Evolutionary conservation across 108 stramenopile genomes (phyloP).

Genomic region (Conticribra guillardii): DNA sequence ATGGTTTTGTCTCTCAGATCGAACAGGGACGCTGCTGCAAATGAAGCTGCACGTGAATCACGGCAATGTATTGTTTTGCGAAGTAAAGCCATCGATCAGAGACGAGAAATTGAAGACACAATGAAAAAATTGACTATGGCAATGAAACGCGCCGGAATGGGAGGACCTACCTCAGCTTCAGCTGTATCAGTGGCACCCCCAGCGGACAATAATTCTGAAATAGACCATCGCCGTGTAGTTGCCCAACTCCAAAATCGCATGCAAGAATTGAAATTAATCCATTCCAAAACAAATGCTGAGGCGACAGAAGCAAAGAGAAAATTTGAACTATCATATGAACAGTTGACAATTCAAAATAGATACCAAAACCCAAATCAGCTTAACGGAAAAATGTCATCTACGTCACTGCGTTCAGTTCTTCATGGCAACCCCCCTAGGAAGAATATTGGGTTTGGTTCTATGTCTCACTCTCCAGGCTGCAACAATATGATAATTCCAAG

Average conservation of each 20-base stretch:
- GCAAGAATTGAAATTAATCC: conserved; percentile 16
- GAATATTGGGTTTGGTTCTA: conserved; percentile 12
- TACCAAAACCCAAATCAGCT: conserved; percentile 32
- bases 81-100: conserved; percentile 8
- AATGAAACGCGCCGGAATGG: conserved; percentile 3
- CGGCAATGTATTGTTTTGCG: conserved; percentile 10
- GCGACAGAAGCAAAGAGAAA: conserved; percentile 28
- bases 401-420: conserved; percentile 18
- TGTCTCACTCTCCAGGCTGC: background rate
- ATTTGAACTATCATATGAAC: background rate
- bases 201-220: conserved; percentile 7
- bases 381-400: conserved; percentile 11
- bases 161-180: conserved; percentile 5
- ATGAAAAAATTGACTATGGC: background rate
- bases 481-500: conserved; percentile 27
- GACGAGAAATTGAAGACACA: conserved; percentile 8
- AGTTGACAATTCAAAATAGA: conserved; percentile 6
- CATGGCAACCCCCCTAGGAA: conserved; percentile 18
- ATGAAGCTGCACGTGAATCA: conserved; percentile 15
- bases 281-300: conserved; percentile 3
- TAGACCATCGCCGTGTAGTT: conserved; percentile 45
- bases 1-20: background rate
- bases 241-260: conserved; percentile 49
- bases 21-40: conserved; percentile 2
- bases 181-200: background rate